Evolutionary conservation across 805 yeast genomes (phyloP), one percentile per base, ranked within the genome.

Genomic region (Lachancea nothofagi): DNA sequence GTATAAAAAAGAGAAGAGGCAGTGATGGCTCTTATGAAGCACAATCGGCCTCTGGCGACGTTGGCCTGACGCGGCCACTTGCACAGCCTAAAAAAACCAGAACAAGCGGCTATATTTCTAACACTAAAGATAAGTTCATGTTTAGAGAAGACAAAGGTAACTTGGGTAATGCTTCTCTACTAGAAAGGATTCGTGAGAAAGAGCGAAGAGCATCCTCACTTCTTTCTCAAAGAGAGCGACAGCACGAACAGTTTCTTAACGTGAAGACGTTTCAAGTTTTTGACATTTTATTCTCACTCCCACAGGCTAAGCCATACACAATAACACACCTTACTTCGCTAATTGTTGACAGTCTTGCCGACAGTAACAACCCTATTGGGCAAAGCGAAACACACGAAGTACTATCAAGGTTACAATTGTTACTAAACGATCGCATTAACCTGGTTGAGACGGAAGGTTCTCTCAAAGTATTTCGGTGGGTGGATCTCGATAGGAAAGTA

Each of bases 311-410:
- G 31, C 65, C 65, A 9, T 57, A 60, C 29, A 60, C 65, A 0
- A 46, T 33, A 7, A 56, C 61, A 5, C 48, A 57, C 31, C 30
- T 60, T 10, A 41, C 49, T 20, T 33, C 49, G 4, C 31, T 60
- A 12, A 50, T 59, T 33, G 61, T 55, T 7, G 65, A 60, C 33
- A 50, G 57, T 38, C 45, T 60, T 23, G 52, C 49, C 30, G 62
- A 60, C 36, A 51, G 58, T 37, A 59, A 59, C 36, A 60, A 59
- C 29, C 65, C 65, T 3, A 52, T 59, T 19, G 62, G 62, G 9
- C 33, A 30, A 6, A 41, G 42, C 7, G 65, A 59, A 36, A 55
- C 58, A 1, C 49, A 44, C 15, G 53, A 50, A 17, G 49, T 57
- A 3, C 35, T 60, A n/a, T 18, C 35, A 4, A 51, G 49, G 26